Evolutionary conservation across 2,329 filamentous ascomycete species (phyloP).

Genomic region (Xylaria sp.): DNA sequence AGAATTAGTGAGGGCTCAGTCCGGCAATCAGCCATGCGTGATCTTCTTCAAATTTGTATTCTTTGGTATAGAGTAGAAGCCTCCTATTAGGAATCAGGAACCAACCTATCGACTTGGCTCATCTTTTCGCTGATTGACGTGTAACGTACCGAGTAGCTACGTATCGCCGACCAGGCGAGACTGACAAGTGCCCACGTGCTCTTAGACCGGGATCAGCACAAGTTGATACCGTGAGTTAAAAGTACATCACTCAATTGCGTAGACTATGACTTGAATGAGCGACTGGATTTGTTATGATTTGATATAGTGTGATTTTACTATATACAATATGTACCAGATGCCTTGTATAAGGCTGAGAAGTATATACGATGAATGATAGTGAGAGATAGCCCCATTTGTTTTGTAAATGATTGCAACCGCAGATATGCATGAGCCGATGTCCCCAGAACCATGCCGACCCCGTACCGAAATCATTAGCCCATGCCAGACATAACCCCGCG

Average conservation of each 20-base stretch:
- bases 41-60: not conserved
- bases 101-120: not conserved
- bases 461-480: not conserved
- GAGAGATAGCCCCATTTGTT: not conserved
- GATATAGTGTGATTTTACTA: not conserved
- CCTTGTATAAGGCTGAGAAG: constrained; percentile 15
- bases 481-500: constrained; percentile 5
- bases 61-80: too few relatives aligned
- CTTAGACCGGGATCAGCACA: not conserved
- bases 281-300: not conserved
- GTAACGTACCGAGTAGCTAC: not conserved
- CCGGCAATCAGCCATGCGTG: not conserved
- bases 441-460: constrained; percentile 13
- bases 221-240: not conserved
- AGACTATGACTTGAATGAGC: not conserved
- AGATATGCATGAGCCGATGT: constrained; percentile 16
- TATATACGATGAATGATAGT: constrained; percentile 31
- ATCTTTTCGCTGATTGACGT: not conserved
- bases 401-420: not conserved
- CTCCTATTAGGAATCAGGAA: too few relatives aligned
- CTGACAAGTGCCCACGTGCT: not conserved
- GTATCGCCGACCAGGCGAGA: not conserved
- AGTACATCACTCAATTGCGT: too few relatives aligned
- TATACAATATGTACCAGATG: constrained; percentile 28
- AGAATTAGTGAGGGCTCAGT: not conserved